Base-by-base conservation (phyloP, 2,329 filamentous ascomycete genomes). In the Fusarium sp. region DNA sequence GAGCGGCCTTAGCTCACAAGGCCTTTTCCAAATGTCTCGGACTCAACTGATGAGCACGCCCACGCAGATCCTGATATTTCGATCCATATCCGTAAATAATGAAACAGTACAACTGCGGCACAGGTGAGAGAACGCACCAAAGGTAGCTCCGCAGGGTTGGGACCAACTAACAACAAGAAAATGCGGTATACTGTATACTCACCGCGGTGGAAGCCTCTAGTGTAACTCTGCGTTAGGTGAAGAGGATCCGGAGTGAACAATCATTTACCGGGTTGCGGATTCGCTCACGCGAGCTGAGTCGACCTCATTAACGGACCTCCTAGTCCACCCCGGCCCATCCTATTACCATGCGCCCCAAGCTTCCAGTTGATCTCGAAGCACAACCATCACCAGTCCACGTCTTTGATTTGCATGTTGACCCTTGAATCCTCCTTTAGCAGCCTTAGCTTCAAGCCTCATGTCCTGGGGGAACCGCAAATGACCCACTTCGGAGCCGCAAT, bases 401-500 rank as follows among this genome's bases (percentile, higher is more conserved):
- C 30, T 55, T 37, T 37, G n/a, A 53, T 37, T 70, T 68, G 60
- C 38, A 44, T 32, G 63, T 71, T 67, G 68, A 60, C 42, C 55
- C 37, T 52, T 27, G 44, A 40, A 59, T 50, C 60, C 37, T 57
- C 54, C 40, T 49, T 35, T 50, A 63, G 53, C 46, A 37, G 42
- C 37, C 37, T 55, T 67, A 67, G 63, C 35, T 59, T 52, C 49
- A 52, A 70, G 66, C 61, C 66, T 67, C 44, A 40, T 48, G 73
- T 61, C 65, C 73, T 66, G 74, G 71, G 74, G 74, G 74, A 76
- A 70, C 74, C 74, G 74, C 74, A 76, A 53, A 42, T 26, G 70
- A 53, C 71, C 75, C 75, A 76, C 75, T 49, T 76, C 75, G 75
- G 75, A 76, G 64, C 75, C 75, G 75, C 75, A 76, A 71, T 72